Base-by-base conservation (phyloP, 768 basidiomycete species). In the Candolleomyces aberdarensis region DNA sequence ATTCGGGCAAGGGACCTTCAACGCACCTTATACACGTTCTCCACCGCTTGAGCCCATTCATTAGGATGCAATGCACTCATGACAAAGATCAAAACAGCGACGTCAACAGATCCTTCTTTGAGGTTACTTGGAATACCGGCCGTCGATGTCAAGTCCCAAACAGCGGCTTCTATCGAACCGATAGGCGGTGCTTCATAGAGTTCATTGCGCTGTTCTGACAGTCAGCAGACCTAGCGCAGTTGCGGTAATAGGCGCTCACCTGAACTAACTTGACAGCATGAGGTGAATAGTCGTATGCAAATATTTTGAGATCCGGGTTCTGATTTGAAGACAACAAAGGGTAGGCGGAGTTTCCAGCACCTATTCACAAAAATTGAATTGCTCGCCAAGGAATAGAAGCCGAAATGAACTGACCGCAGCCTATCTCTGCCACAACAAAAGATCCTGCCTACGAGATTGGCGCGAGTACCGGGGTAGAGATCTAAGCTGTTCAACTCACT, bases 291-390 rank as follows among this genome's bases (percentile, higher is more conserved):
- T 99, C 97, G 66, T 91, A 96, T 0, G 96, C 96, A 41, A 83
- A 81, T 15, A 98, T 75, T 8, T 71, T 71, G 7, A 98, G 83
- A 0, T 83, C 71, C 0, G 92, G 87, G 71, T 99, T 99, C 66
- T 84, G 74, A 69, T 98, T 98, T 36, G 83, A 74, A n/a, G 85
- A 77, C 20, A 97, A 78, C 1, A 99, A 78, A 0, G 97, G 97
- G 68, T 95, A 97, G 1, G 94, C 84, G 6, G 94, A 89, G 70
- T 96, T 97, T n/a, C 97, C 97, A 19, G 94, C 93, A 46, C 96
- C 95, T 92, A 57, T 51, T 53, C 43, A 46, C 63, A 49, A 20
- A 20, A 43, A 44, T 59, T 49, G 51, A 50, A 20, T 15, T n/a
- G 26, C 13, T 43, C 49, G 22, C 19, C 32, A 44, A 14, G 10